A percentile compares a stretch with the other conserved stretches of the same genome.
Evolutionary conservation across 495 filamentous ascomycete species (phyloP).

Genomic region (Staphylotrichum longicolle): DNA sequence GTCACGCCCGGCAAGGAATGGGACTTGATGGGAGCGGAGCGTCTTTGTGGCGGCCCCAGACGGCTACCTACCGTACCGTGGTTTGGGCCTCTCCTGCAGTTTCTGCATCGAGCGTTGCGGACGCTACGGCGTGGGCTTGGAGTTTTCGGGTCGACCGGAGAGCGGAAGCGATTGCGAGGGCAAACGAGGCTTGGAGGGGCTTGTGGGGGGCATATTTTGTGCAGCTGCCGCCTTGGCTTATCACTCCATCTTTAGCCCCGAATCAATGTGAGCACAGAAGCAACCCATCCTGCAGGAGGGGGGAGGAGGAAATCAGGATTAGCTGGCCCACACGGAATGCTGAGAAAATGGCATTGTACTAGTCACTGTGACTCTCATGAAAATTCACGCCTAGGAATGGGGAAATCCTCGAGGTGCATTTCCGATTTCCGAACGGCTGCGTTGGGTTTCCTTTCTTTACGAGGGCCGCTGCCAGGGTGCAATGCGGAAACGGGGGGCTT

Average conservation of each 20-base stretch:
- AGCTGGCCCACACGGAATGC: constrained; percentile 3
- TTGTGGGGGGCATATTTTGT: not conserved
- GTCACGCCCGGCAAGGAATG: not conserved
- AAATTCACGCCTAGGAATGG: not conserved
- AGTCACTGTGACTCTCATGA: not conserved
- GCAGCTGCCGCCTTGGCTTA: constrained; percentile 23
- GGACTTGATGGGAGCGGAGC: not conserved
- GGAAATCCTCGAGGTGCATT: too few species aligned
- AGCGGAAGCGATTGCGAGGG: constrained; percentile 13
- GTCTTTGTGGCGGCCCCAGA: not conserved
- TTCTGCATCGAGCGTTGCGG: not conserved
- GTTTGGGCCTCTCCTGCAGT: not conserved
- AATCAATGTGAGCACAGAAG: constrained; percentile 17
- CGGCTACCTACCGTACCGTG: not conserved
- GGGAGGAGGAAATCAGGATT: not conserved
- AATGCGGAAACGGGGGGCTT: too few species aligned
- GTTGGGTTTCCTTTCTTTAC: too few species aligned
- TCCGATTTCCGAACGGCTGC: too few species aligned
- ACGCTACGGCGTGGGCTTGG: not conserved
- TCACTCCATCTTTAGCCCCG: constrained; percentile 24
- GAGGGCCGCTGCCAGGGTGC: too few species aligned
- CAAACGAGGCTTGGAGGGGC: not conserved
- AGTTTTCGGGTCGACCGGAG: not conserved
- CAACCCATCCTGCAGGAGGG: constrained; percentile 1
- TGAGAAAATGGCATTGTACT: constrained; percentile 4